A percentile compares a stretch with the other conserved stretches of the same genome.
phyloP scores from a whole-genome alignment of 371 early-diverging fungal genomes.

The Mortierella sp. region DNA sequence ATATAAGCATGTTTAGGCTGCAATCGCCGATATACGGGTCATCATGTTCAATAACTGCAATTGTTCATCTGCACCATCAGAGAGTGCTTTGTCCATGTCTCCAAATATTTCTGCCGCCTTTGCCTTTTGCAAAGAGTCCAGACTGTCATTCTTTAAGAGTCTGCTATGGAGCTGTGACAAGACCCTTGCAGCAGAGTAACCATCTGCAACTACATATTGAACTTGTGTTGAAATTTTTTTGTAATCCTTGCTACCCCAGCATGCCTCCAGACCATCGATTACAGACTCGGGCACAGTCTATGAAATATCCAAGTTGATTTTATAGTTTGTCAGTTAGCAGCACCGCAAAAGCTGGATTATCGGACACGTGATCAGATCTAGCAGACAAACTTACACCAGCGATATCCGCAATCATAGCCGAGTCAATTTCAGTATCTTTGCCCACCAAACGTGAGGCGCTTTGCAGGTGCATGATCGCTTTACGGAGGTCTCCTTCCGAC shows the following conservation, averaged over 20 bases:
- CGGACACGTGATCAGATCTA: neutral
- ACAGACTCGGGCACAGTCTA: slow-evolving; percentile 72
- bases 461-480: slow-evolving; percentile 93
- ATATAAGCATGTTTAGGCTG: slow-evolving; percentile 22
- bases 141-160: slow-evolving; percentile 67
- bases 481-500: slow-evolving; percentile 93
- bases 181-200: slow-evolving; percentile 84
- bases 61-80: slow-evolving; percentile 92
- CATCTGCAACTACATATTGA: slow-evolving; percentile 68
- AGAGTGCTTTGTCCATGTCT: slow-evolving; percentile 75
- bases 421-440: slow-evolving; percentile 63
- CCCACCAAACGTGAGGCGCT: slow-evolving; percentile 78
- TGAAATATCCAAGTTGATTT: too few relatives aligned
- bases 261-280: slow-evolving; percentile 67
- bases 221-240: slow-evolving; percentile 64
- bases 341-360: too few relatives aligned
- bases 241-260: slow-evolving; percentile 61
- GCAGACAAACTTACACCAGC: slow-evolving; percentile 77
- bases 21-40: slow-evolving; percentile 66
- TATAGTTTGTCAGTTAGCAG: too few relatives aligned
- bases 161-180: slow-evolving; percentile 79
- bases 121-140: slow-evolving; percentile 81
- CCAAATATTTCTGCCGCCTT: slow-evolving; percentile 72
- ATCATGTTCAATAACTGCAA: slow-evolving; percentile 82
- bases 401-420: slow-evolving; percentile 78